phyloP scores from a whole-genome alignment of 768 basidiomycete species.

The Dacryopinax spathularia region DNA sequence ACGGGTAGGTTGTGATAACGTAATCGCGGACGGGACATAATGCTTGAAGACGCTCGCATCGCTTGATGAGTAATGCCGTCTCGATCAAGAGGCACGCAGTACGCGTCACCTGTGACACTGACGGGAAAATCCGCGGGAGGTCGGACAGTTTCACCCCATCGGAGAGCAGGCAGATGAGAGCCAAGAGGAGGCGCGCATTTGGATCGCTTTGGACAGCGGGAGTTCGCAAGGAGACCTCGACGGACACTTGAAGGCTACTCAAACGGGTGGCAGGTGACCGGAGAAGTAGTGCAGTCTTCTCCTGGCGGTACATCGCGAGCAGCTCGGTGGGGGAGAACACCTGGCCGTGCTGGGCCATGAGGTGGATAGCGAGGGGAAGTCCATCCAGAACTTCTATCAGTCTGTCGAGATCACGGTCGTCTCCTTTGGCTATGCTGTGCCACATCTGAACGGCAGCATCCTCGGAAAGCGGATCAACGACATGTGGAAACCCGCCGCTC shows the following conservation, averaged over 20 bases:
- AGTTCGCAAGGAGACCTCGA: slow-evolving; percentile 16
- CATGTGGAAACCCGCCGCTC: background rate
- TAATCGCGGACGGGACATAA: background rate
- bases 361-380: background rate
- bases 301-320: background rate
- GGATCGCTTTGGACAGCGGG: slow-evolving; percentile 13
- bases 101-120: background rate
- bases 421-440: slow-evolving; percentile 16
- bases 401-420: slow-evolving; percentile 3
- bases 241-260: slow-evolving; percentile 16
- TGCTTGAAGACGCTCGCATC: background rate
- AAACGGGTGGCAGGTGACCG: slow-evolving; percentile 5
- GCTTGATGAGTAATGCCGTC: background rate
- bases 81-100: background rate
- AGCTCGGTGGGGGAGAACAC: background rate
- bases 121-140: background rate
- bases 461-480: slow-evolving; percentile 4
- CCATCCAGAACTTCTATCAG: background rate
- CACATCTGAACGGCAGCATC: slow-evolving; percentile 18
- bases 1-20: background rate
- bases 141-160: slow-evolving; percentile 13
- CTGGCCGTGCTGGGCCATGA: background rate
- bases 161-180: slow-evolving; percentile 19
- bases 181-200: slow-evolving; percentile 16
- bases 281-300: slow-evolving; percentile 2